Evolutionary conservation across 225 moss, liverwort and hornwort species (phyloP).

Genomic region (Marchantia paleacea): DNA sequence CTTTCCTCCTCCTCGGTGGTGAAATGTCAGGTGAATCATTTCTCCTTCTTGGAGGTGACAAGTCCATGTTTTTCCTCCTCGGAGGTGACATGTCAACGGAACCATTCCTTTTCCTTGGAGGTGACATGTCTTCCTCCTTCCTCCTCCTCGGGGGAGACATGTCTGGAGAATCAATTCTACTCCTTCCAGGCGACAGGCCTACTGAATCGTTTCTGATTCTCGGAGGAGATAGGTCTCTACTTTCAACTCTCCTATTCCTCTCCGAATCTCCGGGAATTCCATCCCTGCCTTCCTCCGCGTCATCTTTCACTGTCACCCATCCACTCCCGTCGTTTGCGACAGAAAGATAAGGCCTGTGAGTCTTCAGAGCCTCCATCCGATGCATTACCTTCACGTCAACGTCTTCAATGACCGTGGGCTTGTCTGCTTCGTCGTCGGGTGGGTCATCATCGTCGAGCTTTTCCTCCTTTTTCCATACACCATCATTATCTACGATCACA

Average conservation of each 20-base stretch:
- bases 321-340: conserved; percentile 89
- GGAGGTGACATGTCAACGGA: conserved; percentile 28
- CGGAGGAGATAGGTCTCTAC: conserved; percentile 32
- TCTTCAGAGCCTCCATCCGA: conserved; percentile 72
- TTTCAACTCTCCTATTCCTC: neutral
- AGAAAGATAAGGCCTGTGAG: conserved; percentile 82
- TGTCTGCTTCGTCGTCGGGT: conserved; percentile 64
- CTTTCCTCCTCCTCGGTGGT: conserved; percentile 37
- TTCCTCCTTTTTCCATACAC: conserved; percentile 59
- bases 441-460: conserved; percentile 62
- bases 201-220: conserved; percentile 27
- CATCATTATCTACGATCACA: conserved; percentile 77
- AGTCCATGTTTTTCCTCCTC: conserved; percentile 29
- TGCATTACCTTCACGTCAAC: conserved; percentile 96
- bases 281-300: conserved; percentile 4
- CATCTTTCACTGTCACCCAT: conserved; percentile 62
- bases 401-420: conserved; percentile 78
- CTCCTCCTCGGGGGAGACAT: conserved; percentile 13
- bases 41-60: conserved; percentile 39
- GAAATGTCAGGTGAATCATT: conserved; percentile 8
- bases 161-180: conserved; percentile 25
- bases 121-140: conserved; percentile 17
- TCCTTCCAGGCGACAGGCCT: conserved; percentile 31
- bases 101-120: conserved; percentile 30
- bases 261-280: neutral